Conservation (phyloP, 306 rosid genomes). For the Senna tora region DNA sequence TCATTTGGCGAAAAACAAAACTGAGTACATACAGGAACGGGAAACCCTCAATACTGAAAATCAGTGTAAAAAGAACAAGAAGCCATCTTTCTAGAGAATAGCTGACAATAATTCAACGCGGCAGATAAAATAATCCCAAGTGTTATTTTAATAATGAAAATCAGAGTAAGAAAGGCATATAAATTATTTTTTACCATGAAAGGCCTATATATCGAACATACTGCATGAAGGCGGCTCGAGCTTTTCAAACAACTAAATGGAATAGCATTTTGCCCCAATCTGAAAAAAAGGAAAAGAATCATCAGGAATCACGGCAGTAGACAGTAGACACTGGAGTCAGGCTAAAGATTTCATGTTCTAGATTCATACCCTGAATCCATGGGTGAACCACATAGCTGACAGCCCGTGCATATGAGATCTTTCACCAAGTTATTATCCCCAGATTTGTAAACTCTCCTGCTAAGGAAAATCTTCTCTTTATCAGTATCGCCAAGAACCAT, state of each 20-base stretch:
- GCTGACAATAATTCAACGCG: too few species aligned
- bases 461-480: slow-evolving; percentile 63
- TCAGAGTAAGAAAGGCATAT: slow-evolving; percentile 16
- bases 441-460: slow-evolving; percentile 53
- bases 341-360: slow-evolving; percentile 14
- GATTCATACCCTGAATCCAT: slow-evolving; percentile 54
- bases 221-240: slow-evolving; percentile 59
- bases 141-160: too few species aligned
- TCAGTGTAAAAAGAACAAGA: slow-evolving; percentile 21
- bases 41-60: slow-evolving; percentile 19
- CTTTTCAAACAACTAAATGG: slow-evolving; percentile 67
- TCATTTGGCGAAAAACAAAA: not conserved
- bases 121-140: too few species aligned
- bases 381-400: slow-evolving; percentile 78
- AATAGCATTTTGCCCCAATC: slow-evolving; percentile 45
- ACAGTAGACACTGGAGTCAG: slow-evolving; percentile 18
- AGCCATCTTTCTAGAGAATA: too few species aligned
- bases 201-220: slow-evolving; percentile 74
- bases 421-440: slow-evolving; percentile 52
- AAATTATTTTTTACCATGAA: slow-evolving; percentile 61
- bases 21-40: not conserved
- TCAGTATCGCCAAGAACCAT: slow-evolving; percentile 38
- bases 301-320: slow-evolving; percentile 27
- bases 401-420: slow-evolving; percentile 80
- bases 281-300: slow-evolving; percentile 34